Conservation (phyloP, 2,329 filamentous ascomycete genomes). For the Ascochyta fabae region DNA sequence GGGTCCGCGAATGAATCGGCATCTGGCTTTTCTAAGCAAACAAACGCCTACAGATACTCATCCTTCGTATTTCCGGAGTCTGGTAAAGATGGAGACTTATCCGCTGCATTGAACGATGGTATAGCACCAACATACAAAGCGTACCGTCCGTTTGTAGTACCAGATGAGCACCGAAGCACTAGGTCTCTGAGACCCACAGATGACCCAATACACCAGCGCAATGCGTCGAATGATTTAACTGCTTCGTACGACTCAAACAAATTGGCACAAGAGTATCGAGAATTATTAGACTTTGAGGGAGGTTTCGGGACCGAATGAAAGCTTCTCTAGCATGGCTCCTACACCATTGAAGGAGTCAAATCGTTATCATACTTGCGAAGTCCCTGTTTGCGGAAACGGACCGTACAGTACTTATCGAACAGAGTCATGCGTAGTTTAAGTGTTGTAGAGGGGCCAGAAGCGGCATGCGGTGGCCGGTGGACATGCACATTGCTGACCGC, state of each 20-base stretch:
- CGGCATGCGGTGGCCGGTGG: not conserved
- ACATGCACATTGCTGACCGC: conserved; percentile 1
- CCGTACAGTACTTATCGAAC: not conserved
- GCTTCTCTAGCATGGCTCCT: not conserved
- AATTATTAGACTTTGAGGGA: conserved; percentile 27
- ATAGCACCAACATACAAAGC: conserved; percentile 1
- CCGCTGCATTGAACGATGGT: not conserved
- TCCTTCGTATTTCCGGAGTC: not conserved
- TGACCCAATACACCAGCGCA: conserved; percentile 20
- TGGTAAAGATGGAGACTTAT: too few species aligned
- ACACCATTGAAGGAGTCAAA: not conserved
- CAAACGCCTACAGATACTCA: conserved; percentile 12
- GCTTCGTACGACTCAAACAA: conserved; percentile 26
- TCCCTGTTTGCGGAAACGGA: too few species aligned
- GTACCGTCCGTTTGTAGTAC: conserved; percentile 6
- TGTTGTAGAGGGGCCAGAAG: not conserved
- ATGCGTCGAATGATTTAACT: conserved; percentile 19
- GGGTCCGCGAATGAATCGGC: not conserved
- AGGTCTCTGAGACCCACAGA: conserved; percentile 6
- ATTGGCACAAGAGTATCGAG: conserved; percentile 36
- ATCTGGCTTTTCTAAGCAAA: not conserved
- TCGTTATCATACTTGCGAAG: too few species aligned
- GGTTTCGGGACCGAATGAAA: conserved; percentile 23
- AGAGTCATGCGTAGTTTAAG: not conserved
- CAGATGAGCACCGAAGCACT: not conserved